Conservation (phyloP, 2,329 filamentous ascomycete species). For the Pochonia chlamydosporia region DNA sequence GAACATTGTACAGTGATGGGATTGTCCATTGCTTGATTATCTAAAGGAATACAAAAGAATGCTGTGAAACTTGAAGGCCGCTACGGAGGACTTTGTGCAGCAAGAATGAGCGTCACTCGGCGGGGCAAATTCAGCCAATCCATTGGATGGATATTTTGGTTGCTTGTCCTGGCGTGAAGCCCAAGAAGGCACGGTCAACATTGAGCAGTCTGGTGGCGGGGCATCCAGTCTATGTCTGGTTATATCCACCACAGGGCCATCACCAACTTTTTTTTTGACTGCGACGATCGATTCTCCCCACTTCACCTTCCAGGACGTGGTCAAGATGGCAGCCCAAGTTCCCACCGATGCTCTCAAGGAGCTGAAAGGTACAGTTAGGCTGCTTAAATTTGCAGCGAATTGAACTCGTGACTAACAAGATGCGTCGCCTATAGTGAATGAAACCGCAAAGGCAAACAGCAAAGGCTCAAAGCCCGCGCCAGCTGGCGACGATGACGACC, state of each 20-base stretch:
- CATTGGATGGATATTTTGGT: too few relatives aligned
- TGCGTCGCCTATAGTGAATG: constrained; percentile 27
- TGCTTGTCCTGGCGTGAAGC: too few relatives aligned
- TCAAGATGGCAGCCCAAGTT: constrained; percentile 37
- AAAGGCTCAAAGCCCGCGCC: constrained; percentile 34
- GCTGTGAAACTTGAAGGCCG: too few relatives aligned
- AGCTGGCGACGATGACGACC: constrained; percentile 32
- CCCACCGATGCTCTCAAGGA: constrained; percentile 38
- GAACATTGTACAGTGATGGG: too few relatives aligned
- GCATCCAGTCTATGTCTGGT: too few relatives aligned
- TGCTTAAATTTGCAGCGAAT: background rate
- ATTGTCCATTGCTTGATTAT: too few relatives aligned
- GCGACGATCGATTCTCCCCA: background rate
- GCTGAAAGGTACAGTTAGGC: constrained; percentile 29
- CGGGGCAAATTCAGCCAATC: too few relatives aligned
- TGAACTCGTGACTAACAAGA: background rate
- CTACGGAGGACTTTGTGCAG: too few relatives aligned
- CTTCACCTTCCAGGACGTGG: constrained; percentile 8
- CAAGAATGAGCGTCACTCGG: too few relatives aligned
- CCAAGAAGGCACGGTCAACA: too few relatives aligned
- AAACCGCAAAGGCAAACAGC: constrained; percentile 32
- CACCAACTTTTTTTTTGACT: background rate
- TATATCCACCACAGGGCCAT: too few relatives aligned
- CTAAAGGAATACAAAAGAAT: too few relatives aligned
- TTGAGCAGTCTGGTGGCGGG: background rate